These are phyloP conservation scores for Lanzia echinophila DNA, from an alignment of 2,329 filamentous ascomycete genomes.

Conservation along the genomic window DNA sequence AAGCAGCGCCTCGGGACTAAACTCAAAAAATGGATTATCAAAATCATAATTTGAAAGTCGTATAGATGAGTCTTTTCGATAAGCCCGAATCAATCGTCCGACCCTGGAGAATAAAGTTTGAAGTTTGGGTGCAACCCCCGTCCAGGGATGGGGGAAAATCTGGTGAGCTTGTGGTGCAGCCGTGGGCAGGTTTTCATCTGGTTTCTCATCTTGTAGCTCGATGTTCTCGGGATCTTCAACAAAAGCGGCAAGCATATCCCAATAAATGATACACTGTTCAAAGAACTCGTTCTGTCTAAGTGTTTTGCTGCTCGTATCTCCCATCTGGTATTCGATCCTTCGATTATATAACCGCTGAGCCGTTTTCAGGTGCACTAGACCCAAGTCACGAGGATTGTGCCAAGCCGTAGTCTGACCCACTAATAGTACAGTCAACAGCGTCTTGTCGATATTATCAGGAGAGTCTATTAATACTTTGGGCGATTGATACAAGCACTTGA, in stretches of 20 bases:
- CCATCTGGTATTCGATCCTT: constrained; percentile 19
- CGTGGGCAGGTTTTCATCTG: neutral
- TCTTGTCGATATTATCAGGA: constrained; percentile 42
- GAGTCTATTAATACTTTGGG: constrained; percentile 45
- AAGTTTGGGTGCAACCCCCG: constrained; percentile 24
- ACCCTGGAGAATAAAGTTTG: constrained; percentile 25
- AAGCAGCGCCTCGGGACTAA: constrained; percentile 9
- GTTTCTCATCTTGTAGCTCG: neutral
- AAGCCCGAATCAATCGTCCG: constrained; percentile 23
- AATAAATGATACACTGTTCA: constrained; percentile 29
- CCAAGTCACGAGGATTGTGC: constrained; percentile 50
- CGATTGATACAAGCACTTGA: constrained; percentile 35
- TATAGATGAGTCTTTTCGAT: constrained; percentile 16
- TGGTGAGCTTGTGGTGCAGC: constrained; percentile 11
- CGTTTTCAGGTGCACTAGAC: constrained; percentile 30
- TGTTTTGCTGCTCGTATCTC: constrained; percentile 10
- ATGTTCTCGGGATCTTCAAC: constrained; percentile 24
- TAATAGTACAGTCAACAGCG: constrained; percentile 50
- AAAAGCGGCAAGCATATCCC: constrained; percentile 28
- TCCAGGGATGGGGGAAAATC: constrained; percentile 28
- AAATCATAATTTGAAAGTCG: neutral
- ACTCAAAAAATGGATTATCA: neutral
- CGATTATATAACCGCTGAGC: constrained; percentile 24
- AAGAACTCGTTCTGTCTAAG: constrained; percentile 27
- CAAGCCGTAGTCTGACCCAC: constrained; percentile 54